Evolutionary conservation across 1,284 basidiomycete species (phyloP), one percentile per base, ranked within the genome.

Genomic region (Afroboletus lepidellus): DNA sequence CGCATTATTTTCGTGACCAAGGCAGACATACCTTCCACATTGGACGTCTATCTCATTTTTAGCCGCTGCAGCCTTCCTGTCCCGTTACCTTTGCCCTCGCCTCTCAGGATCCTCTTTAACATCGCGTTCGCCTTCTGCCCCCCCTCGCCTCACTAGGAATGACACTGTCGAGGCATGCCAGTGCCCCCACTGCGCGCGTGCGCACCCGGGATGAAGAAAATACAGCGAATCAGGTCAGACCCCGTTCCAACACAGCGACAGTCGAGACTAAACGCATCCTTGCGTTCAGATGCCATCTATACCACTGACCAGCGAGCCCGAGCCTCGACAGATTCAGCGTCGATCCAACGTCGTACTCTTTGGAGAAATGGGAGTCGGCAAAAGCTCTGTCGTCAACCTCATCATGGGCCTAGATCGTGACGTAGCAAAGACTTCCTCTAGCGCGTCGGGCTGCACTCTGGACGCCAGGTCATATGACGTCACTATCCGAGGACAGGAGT

Each of bases 381-480:
- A 65, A 50, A 69, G 64, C 38, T 67, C 63, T 6, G 43, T 65
- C 7, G 55, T 65, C 51, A 69, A 68, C 48, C 66, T 66, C 39
- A 56, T 66, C 34, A 8, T 50, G 18, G 59, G 60, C 32, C 23
- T 29, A 27, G 50, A 54, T 38, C 50, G 11, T 23, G 62, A 58
- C 8, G 46, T 46, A 23, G 64, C 63, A 4, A 52, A 3, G 41
- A 62, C 43, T 3, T 67, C 66, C 24, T 55, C 62, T 12, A 47
- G 53, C 4, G 64, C 60, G 32, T 48, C 53, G 5, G 53, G 55
- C 36, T 67, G 60, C 41, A 67, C 66, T 21, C 25, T 63, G 46
- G 67, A 66, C 25, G 57, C 67, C 23, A 58, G 47, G 41, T 36
- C 54, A 8, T 67, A 66, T 50, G 50, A 64, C 12, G 45, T 53